Conservation (phyloP, 768 basidiomycete species). For the Suillus discolor region DNA sequence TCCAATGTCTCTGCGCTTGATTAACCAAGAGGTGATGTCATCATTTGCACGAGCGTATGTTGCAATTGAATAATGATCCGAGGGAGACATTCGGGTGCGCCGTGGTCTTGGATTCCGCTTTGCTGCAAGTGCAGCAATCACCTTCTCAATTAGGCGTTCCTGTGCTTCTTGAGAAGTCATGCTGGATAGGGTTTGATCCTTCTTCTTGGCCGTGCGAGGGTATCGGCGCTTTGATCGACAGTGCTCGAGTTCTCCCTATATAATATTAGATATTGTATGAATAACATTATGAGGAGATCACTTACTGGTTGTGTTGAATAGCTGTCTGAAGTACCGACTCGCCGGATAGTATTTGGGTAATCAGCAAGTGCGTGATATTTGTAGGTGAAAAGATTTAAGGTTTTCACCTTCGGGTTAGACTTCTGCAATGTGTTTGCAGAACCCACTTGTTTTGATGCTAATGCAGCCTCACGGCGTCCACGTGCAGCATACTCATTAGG, state of each 20-base stretch:
- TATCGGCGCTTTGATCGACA: slow-evolving; percentile 37
- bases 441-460: not conserved
- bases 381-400: slow-evolving; percentile 17
- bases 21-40: slow-evolving; percentile 17
- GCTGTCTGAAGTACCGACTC: slow-evolving; percentile 36
- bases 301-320: slow-evolving; percentile 39
- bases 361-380: slow-evolving; percentile 20
- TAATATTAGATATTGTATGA: not conserved
- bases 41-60: slow-evolving; percentile 8
- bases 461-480: slow-evolving; percentile 12
- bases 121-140: slow-evolving; percentile 11
- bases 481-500: slow-evolving; percentile 29
- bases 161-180: slow-evolving; percentile 28
- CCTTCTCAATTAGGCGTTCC: slow-evolving; percentile 18
- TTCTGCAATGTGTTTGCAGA: not conserved
- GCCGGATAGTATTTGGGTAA: slow-evolving; percentile 13
- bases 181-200: slow-evolving; percentile 8
- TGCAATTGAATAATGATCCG: slow-evolving; percentile 24
- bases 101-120: not conserved
- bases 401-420: slow-evolving; percentile 9
- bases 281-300: not conserved
- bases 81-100: not conserved
- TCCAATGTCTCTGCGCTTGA: not conserved
- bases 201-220: slow-evolving; percentile 36
- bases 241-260: slow-evolving; percentile 43